Conservation (phyloP, 108 stramenopile genomes). For the Cyclostephanos invisitatus region DNA sequence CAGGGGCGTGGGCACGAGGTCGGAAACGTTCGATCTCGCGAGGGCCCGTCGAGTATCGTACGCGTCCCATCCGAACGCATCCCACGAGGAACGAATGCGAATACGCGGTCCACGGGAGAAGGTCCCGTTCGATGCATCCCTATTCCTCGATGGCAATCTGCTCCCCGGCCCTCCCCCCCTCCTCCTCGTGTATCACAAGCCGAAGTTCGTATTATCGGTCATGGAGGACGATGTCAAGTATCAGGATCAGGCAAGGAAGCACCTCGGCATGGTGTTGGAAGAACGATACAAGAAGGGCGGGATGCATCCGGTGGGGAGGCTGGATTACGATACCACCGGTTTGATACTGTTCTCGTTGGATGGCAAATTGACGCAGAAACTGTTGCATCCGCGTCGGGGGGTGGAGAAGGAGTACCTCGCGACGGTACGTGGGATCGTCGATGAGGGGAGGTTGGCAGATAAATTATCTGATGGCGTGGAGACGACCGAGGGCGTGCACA, state of each 20-base stretch:
- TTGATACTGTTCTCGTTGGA: slow-evolving; percentile 76
- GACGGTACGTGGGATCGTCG: slow-evolving; percentile 64
- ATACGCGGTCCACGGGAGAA: slow-evolving; percentile 64
- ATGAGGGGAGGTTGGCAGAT: slow-evolving; percentile 47
- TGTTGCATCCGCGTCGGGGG: slow-evolving; percentile 75
- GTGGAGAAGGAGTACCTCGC: slow-evolving; percentile 85
- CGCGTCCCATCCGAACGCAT: slow-evolving; percentile 18
- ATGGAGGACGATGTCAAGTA: slow-evolving; percentile 66
- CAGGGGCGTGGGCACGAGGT: slow-evolving; percentile 69
- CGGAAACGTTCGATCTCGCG: slow-evolving; percentile 66
- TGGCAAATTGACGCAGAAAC: slow-evolving; percentile 74
- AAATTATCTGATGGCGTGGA: slow-evolving; percentile 65
- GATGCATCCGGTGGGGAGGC: slow-evolving; percentile 84
- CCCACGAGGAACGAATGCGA: slow-evolving; percentile 32
- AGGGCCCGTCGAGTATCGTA: slow-evolving; percentile 62
- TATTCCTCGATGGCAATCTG: slow-evolving; percentile 73
- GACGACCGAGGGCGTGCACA: slow-evolving; percentile 66
- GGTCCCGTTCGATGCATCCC: slow-evolving; percentile 55
- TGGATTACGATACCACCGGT: slow-evolving; percentile 87
- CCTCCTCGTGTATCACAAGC: slow-evolving; percentile 77
- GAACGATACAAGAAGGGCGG: slow-evolving; percentile 46
- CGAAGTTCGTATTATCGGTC: slow-evolving; percentile 78
- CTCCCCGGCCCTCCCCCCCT: slow-evolving; percentile 66
- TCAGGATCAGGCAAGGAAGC: slow-evolving; percentile 51
- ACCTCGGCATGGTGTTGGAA: slow-evolving; percentile 36